Conservation (phyloP, 441 rosid species). For the Corymbia calophylla region DNA sequence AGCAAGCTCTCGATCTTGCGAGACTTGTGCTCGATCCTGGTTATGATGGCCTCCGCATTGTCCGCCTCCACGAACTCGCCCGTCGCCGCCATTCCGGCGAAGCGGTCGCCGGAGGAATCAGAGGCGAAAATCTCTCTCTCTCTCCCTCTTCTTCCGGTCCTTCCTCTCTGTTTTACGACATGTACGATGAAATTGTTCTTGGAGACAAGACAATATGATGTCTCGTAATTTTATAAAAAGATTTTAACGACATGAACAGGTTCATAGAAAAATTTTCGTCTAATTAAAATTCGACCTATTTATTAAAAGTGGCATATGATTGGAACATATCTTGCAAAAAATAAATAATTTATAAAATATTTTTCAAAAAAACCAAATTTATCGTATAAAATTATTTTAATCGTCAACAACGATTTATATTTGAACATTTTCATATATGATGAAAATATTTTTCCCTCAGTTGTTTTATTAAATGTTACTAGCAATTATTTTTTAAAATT, state of each 20-base stretch:
- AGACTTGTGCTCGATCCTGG: conserved; percentile 83
- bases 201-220: neutral
- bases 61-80: conserved; percentile 62
- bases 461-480: neutral
- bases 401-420: neutral
- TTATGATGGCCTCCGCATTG: conserved; percentile 77
- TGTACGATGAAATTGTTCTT: neutral
- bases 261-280: neutral
- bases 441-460: neutral
- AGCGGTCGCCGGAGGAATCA: neutral
- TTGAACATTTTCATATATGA: fast-evolving
- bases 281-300: neutral
- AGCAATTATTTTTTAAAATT: neutral
- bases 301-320: neutral
- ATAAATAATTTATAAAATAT: too few relatives aligned
- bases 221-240: neutral
- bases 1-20: conserved; percentile 85
- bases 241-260: neutral
- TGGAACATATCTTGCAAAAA: neutral
- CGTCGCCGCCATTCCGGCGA: conserved; percentile 41
- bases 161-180: neutral
- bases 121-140: neutral
- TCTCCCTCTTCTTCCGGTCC: neutral
- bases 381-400: neutral
- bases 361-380: fast-evolving